phyloP scores from a whole-genome alignment of 768 basidiomycete genomes.

The Epithele typhae region DNA sequence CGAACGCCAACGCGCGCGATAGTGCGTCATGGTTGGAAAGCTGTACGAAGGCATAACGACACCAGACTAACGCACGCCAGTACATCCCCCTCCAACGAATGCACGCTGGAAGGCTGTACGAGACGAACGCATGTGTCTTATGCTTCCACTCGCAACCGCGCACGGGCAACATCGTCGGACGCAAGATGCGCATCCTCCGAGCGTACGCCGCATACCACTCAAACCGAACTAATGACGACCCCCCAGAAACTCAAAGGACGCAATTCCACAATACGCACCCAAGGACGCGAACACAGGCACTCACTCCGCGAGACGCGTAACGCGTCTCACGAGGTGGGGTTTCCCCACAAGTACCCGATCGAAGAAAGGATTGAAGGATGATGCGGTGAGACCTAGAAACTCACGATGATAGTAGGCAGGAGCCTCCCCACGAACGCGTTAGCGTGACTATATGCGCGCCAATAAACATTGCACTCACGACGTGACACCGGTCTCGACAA shows the following conservation, averaged over 20 bases:
- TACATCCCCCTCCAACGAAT: too few relatives aligned
- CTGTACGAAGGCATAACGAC: too few relatives aligned
- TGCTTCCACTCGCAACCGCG: too few relatives aligned
- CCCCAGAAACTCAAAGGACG: not conserved
- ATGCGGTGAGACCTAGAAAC: not conserved
- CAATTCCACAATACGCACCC: not conserved
- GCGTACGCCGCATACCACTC: too few relatives aligned
- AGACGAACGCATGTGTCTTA: too few relatives aligned
- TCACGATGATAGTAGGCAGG: constrained; percentile 52
- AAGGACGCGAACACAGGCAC: not conserved
- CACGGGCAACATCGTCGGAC: too few relatives aligned
- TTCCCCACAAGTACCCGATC: not conserved
- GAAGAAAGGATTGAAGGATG: not conserved
- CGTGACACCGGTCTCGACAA: constrained; percentile 86
- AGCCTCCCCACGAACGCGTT: constrained; percentile 14
- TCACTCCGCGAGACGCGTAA: not conserved
- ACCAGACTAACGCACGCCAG: too few relatives aligned
- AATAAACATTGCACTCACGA: constrained; percentile 47
- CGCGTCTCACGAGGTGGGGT: not conserved
- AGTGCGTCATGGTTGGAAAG: too few relatives aligned
- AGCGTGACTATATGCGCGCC: constrained; percentile 3
- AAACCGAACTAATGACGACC: too few relatives aligned
- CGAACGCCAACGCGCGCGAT: too few relatives aligned
- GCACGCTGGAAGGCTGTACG: too few relatives aligned
- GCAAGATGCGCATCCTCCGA: too few relatives aligned